phyloP scores from a whole-genome alignment of 2,329 filamentous ascomycete genomes.

The Talaromyces sp. region DNA sequence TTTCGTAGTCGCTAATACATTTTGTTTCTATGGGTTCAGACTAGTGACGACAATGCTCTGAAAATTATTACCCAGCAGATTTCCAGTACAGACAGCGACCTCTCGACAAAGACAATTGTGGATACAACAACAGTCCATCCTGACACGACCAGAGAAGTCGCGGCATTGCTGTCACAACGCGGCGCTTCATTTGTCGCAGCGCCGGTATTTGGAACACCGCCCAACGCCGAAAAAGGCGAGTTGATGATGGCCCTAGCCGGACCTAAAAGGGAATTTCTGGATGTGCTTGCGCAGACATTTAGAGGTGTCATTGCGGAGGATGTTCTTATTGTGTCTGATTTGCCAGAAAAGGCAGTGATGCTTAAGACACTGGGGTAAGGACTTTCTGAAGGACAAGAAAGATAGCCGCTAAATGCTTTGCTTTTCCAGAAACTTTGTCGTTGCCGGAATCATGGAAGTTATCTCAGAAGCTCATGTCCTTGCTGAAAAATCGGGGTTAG shows the following conservation, averaged over 20 bases:
- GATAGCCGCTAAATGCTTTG: neutral
- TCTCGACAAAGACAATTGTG: slow-evolving; percentile 9
- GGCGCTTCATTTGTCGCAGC: slow-evolving; percentile 3
- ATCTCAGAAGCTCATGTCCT: slow-evolving; percentile 26
- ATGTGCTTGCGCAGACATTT: neutral
- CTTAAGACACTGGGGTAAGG: slow-evolving; percentile 13
- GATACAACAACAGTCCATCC: slow-evolving; percentile 15
- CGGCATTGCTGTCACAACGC: neutral
- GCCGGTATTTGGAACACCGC: slow-evolving; percentile 13
- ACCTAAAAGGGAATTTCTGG: neutral
- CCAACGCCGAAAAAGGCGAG: slow-evolving; percentile 9
- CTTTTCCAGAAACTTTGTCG: slow-evolving; percentile 15
- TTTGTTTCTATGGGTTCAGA: neutral
- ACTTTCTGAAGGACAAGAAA: neutral
- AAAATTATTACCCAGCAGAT: neutral
- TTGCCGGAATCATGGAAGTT: slow-evolving; percentile 20
- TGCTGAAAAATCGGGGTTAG: slow-evolving; percentile 25
- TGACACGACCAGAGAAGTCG: slow-evolving; percentile 7
- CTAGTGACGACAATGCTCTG: neutral
- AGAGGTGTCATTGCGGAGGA: slow-evolving; percentile 12
- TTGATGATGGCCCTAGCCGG: slow-evolving; percentile 11
- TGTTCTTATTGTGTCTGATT: slow-evolving; percentile 12
- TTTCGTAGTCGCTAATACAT: neutral
- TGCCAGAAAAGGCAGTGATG: slow-evolving; percentile 12
- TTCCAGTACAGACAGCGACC: slow-evolving; percentile 1